These are phyloP conservation scores for Blastomyces percursus DNA, from an alignment of 2,329 filamentous ascomycete genomes.

Conservation along the genomic window DNA sequence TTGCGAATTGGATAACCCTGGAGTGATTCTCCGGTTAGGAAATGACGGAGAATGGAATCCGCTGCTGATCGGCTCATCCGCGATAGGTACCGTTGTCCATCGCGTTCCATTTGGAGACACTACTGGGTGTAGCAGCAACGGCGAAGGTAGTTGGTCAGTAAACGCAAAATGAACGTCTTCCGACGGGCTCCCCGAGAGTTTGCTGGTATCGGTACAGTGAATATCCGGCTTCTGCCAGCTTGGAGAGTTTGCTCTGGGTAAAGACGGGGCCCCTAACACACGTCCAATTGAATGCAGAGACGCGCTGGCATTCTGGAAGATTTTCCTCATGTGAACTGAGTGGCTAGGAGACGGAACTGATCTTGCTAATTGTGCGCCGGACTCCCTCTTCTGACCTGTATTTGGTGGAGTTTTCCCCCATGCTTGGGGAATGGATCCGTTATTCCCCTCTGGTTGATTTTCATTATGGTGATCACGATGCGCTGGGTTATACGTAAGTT, in stretches of 20 bases:
- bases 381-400: background rate
- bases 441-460: background rate
- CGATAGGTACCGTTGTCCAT: constrained; percentile 2
- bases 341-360: background rate
- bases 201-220: background rate
- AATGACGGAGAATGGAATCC: background rate
- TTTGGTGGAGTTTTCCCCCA: constrained; percentile 2
- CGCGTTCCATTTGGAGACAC: constrained; percentile 4
- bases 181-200: background rate
- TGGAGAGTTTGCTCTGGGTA: background rate
- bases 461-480: no score
- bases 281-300: background rate
- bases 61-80: constrained; percentile 2
- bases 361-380: background rate
- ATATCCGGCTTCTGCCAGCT: background rate
- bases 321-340: background rate
- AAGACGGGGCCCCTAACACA: background rate
- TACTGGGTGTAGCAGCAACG: background rate
- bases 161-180: background rate
- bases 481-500: background rate
- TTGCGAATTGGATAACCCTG: background rate
- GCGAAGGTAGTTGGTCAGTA: background rate
- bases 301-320: constrained; percentile 1
- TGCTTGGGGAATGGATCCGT: background rate
- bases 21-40: background rate